Evolutionary conservation across 495 filamentous ascomycete genomes (phyloP), one percentile per base, ranked within the genome.

Genomic region (Daldinia childiae): DNA sequence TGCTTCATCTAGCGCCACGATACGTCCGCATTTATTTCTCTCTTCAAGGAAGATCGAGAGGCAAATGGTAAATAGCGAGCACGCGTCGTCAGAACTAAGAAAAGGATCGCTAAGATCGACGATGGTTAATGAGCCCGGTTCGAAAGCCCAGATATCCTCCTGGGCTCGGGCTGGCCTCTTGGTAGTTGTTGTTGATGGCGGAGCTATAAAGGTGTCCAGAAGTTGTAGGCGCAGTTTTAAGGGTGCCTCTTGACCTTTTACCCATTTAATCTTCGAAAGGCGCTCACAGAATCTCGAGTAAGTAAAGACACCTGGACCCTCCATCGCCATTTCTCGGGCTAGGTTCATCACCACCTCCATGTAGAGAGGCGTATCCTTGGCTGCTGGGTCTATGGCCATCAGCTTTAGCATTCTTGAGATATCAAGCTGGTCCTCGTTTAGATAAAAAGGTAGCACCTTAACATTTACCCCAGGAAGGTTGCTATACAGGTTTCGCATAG

Each of bases 11-110:
- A 79, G 19, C 1, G 63, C 78, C 45, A 92, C 80, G 0, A 91
- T 63, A 77, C 79, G 48, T 75, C 87, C 64, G 54, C 71, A 38
- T 61, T 62, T 45, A 38, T 64, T 41, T 27, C 77, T 75, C 9
- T 77, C 73, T 32, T 85, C 82, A 1, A 88, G 69, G 58, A 87
- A 88, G 0, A 87, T 69, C 0, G 74, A 76, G 5, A 89, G 74
- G 30, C 80, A 85, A 30, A 89, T 86, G n/a, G 87, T 82, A 64
- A 90, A 90, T 4, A 91, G 62, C 0, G 78, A 73, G 9, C 43
- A 48, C 1, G 43, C 43, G 19, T 48, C 43, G 43, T 48, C 19
- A 24, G 43, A 48, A 48, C 43, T 48, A 5, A 48, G 21, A 19
- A 48, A 48, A 11, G 43, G 43, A 24, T 48, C 43, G 9, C 43